These are phyloP conservation scores for Cymbidium sinense DNA, from an alignment of 106 monocot genomes.

Conservation along the genomic window DNA sequence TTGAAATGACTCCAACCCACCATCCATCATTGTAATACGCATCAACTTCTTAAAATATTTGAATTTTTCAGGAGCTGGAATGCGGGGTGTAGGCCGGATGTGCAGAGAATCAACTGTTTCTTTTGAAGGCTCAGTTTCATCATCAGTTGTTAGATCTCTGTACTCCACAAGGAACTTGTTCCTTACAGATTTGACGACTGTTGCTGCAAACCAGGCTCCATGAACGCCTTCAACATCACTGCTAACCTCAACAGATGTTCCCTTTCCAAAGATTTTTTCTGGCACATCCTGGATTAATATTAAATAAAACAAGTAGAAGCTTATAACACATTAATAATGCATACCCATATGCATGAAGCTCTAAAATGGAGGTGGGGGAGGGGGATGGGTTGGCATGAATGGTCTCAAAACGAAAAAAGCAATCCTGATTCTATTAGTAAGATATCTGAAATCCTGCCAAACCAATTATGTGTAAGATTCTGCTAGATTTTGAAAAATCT, in stretches of 20 bases:
- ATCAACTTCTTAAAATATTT: slow-evolving; percentile 76
- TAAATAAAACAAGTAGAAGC: not conserved
- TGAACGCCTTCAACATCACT: slow-evolving; percentile 72
- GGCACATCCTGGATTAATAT: slow-evolving; percentile 17
- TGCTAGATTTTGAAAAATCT: not conserved
- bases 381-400: not conserved
- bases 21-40: slow-evolving; percentile 69
- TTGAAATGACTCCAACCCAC: slow-evolving; percentile 84
- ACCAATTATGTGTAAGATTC: not conserved
- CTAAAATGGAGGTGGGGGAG: not conserved
- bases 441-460: not conserved
- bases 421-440: not conserved
- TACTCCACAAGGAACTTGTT: slow-evolving; percentile 52
- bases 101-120: slow-evolving; percentile 57
- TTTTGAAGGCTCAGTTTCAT: slow-evolving; percentile 36
- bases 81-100: slow-evolving; percentile 46
- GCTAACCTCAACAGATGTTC: slow-evolving; percentile 53
- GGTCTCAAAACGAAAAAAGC: not conserved
- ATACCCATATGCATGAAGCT: not conserved
- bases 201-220: slow-evolving; percentile 66
- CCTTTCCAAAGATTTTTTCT: slow-evolving; percentile 16
- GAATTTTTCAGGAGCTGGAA: slow-evolving; percentile 14
- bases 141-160: slow-evolving; percentile 47
- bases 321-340: not conserved
- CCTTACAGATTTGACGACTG: slow-evolving; percentile 26